Conservation (phyloP, 371 early-diverging fungal species). For the Sporodiniella umbellata region DNA sequence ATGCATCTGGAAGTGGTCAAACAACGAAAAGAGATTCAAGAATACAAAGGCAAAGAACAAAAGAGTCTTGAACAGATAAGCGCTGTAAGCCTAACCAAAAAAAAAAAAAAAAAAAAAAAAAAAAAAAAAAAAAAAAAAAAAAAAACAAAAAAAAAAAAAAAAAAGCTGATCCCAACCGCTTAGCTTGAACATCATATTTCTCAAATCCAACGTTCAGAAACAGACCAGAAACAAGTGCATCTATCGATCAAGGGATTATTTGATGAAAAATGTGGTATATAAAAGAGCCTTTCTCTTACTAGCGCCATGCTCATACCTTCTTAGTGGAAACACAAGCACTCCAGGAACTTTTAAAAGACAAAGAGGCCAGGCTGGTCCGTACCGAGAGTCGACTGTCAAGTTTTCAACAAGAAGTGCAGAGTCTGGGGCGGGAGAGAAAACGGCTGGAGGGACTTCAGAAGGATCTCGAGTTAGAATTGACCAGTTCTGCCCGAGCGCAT, state of each 20-base stretch:
- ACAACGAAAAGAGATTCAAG: conserved; percentile 47
- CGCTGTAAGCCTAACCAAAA: conserved; percentile 40
- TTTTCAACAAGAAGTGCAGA: conserved; percentile 35
- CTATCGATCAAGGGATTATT: conserved; percentile 37
- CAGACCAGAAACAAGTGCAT: conserved; percentile 52
- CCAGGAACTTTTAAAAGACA: conserved; percentile 40
- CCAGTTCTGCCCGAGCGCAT: conserved; percentile 40
- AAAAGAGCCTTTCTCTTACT: no score
- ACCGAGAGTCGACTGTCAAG: conserved; percentile 30
- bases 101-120: no score
- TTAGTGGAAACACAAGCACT: conserved; percentile 49
- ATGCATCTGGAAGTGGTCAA: conserved; percentile 43
- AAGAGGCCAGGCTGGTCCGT: conserved; percentile 39
- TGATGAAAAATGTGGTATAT: conserved; percentile 57
- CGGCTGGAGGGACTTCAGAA: conserved; percentile 33
- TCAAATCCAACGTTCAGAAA: conserved; percentile 41
- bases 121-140: no score
- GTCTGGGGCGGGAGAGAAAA: conserved; percentile 39
- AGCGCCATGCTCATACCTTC: no score
- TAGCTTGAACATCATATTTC: conserved; percentile 51
- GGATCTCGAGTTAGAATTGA: conserved; percentile 38
- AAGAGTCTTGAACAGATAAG: conserved; percentile 52
- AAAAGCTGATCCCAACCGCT: no score
- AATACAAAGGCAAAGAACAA: conserved; percentile 52
- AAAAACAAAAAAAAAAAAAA: no score